Evolutionary conservation across 2,329 filamentous ascomycete species (phyloP), one percentile per base, ranked within the genome.

Genomic region (Cadophora sp.): DNA sequence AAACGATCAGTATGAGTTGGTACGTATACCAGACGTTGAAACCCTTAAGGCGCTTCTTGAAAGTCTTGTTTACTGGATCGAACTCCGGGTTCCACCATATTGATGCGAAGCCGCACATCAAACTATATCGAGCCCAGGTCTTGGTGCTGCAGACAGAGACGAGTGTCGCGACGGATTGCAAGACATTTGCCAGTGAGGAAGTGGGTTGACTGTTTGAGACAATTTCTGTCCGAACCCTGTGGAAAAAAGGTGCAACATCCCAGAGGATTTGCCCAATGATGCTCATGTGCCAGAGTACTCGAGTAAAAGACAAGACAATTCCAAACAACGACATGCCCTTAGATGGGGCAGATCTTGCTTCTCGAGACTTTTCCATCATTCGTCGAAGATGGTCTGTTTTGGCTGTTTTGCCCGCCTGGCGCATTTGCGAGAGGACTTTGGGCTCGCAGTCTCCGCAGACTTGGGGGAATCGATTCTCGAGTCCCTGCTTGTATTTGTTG

Each of bases 381-480:
- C 72, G 64, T 41, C 75, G 64, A 39, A 77, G 68, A 66, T 72
- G 70, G 68, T 78, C 76, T 30, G 74, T 61, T 66, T 77, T 74
- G 33, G 94, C 94, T 39, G 89, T 91, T 76, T 97, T 97, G 9
- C 87, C 90, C 0, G 92, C 89, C 71, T 88, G 83, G 24, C 87
- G 84, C 62, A 97, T 88, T 68, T 89, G 86, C 43, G 85, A 81
- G 69, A 90, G 87, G 24, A 95, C 94, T 68, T 83, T 87, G 6
- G 89, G 91, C 70, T 92, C 91, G 79, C 96, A 99, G 55, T 87
- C 83, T 69, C 85, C 85, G 81, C 96, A 99, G 66, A 97, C 90
- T 76, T 96, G 93, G 0, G 96, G 96, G 76, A 97, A 98, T 59
- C 91, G 87, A 73, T 88, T 83, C 80, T 97, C 94, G 20, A 97